These are phyloP conservation scores for Debaryomyces udenii DNA, from an alignment of 1,139 yeast species.

Conservation along the genomic window DNA sequence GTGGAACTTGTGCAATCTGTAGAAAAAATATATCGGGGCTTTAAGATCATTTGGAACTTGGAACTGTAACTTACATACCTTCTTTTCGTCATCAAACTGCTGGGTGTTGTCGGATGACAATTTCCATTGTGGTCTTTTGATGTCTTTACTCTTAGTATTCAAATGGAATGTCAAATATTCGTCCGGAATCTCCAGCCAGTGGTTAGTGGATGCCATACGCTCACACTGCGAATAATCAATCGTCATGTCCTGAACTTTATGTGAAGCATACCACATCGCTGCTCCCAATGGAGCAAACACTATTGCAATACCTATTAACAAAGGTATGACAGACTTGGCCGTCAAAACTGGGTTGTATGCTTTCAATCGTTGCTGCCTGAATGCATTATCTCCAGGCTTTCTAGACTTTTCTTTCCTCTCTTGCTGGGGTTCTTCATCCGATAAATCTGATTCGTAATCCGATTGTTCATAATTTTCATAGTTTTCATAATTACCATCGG, in stretches of 20 bases:
- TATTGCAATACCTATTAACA: conserved; percentile 74
- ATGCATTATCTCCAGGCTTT: conserved; percentile 62
- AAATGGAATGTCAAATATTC: conserved; percentile 59
- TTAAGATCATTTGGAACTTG: conserved; percentile 73
- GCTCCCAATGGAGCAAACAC: conserved; percentile 92
- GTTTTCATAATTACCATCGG: conserved; percentile 1
- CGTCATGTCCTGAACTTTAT: conserved; percentile 71
- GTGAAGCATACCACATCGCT: conserved; percentile 82
- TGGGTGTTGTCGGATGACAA: conserved; percentile 53
- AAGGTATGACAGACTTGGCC: conserved; percentile 84
- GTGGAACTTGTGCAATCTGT: conserved; percentile 79
- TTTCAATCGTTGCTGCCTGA: conserved; percentile 58
- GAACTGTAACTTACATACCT: conserved; percentile 78
- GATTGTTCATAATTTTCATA: conserved; percentile 11
- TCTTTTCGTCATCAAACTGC: conserved; percentile 56
- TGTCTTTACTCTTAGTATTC: conserved; percentile 26
- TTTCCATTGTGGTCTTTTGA: conserved; percentile 54
- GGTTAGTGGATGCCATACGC: conserved; percentile 52
- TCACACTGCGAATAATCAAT: conserved; percentile 84
- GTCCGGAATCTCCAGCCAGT: conserved; percentile 63
- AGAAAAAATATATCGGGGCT: conserved; percentile 77
- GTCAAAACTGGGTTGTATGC: conserved; percentile 76
- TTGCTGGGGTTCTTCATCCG: conserved; percentile 12
- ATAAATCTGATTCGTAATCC: conserved; percentile 15
- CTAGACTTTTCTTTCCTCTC: conserved; percentile 42